Evolutionary conservation across 345 rosid genomes (phyloP), one percentile per base, ranked within the genome.

Genomic region (Raphanus raphanistrum): DNA sequence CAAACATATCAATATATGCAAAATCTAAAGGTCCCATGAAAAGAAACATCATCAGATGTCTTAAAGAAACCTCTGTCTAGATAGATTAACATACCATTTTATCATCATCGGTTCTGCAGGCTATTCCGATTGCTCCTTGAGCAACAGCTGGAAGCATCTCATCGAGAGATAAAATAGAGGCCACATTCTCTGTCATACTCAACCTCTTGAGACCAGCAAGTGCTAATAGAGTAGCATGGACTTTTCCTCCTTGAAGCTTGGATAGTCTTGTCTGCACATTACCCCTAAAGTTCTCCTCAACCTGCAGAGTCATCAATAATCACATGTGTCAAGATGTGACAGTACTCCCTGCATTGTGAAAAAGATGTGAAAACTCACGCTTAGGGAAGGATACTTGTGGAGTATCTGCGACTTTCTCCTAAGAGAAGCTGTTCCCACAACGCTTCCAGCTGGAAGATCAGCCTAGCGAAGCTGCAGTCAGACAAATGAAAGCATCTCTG

Each of bases 131-230:
- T 4, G 99, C 99, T 21, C 99, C 99, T 80, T 95, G 99, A 71
- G 99, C 99, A 87, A 95, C 99, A 45, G 99, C 99, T 12, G 99
- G 99, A 75, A 95, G 98, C 98, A 95, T 95, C 70, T 92, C 97
- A 68, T 92, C 90, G 0, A 92, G 82, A 43, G 98, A 77, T 70
- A 95, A 90, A 65, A 87, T 76, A 43, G 90, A 84, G 38, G 97
- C 83, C 31, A 92, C 98, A 67, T 91, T 91, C 77, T 91, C 98
- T 1, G 92, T 92, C 97, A 95, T 92, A 81, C 81, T 86, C 76
- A 95, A 78, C 69, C 99, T 93, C 82, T 87, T 95, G 10, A 95
- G 95, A 59, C 99, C 99, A 80, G 99, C 98, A 68, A 95, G 83
- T 27, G 99, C 99, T 82, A 95, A 88, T 25, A 95, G 73, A 25